A percentile compares a stretch with the other conserved stretches of the same genome.
These are phyloP conservation scores for Daldinia sp. DNA, from an alignment of 2,329 filamentous ascomycete genomes.

Conservation along the genomic window DNA sequence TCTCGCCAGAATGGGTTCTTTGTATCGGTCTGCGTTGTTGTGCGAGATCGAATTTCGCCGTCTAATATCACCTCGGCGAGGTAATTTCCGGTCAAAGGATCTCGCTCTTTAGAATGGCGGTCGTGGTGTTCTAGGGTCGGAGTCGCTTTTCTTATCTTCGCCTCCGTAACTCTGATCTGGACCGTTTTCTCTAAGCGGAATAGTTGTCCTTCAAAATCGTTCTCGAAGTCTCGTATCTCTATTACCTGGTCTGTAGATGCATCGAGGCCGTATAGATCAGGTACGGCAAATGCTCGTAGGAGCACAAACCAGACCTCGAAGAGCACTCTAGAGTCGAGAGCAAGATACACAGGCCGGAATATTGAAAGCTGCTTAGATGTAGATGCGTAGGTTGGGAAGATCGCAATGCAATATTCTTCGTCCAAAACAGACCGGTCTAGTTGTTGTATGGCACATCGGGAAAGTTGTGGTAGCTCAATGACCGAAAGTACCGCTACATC, in stretches of 20 bases:
- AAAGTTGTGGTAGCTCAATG: slow-evolving; percentile 89
- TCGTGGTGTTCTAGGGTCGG: slow-evolving; percentile 49
- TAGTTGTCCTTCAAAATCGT: slow-evolving; percentile 61
- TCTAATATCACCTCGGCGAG: slow-evolving; percentile 84
- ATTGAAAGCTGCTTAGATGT: slow-evolving; percentile 79
- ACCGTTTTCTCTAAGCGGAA: slow-evolving; percentile 74
- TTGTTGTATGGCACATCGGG: slow-evolving; percentile 89
- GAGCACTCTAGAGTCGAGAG: slow-evolving; percentile 86
- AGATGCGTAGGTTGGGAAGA: slow-evolving; percentile 92
- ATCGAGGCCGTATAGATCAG: slow-evolving; percentile 83
- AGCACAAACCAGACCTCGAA: slow-evolving; percentile 98
- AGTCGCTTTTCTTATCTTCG: slow-evolving; percentile 65
- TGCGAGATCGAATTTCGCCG: slow-evolving; percentile 81
- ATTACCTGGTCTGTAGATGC: slow-evolving; percentile 58
- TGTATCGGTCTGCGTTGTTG: slow-evolving; percentile 76
- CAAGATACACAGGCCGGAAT: slow-evolving; percentile 89
- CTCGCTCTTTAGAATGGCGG: slow-evolving; percentile 55
- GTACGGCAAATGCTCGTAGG: slow-evolving; percentile 89
- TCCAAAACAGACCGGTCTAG: slow-evolving; percentile 91
- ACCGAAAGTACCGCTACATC: slow-evolving; percentile 84
- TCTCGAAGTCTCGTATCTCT: slow-evolving; percentile 57
- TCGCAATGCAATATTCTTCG: slow-evolving; percentile 92
- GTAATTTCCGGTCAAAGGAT: slow-evolving; percentile 73
- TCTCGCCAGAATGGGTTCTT: slow-evolving; percentile 86
- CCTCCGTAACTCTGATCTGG: slow-evolving; percentile 69